A percentile compares a stretch with the other conserved stretches of the same genome.
Evolutionary conservation across 1,284 basidiomycete genomes (phyloP).

Genomic region (Cystobasidiaceae sp.): DNA sequence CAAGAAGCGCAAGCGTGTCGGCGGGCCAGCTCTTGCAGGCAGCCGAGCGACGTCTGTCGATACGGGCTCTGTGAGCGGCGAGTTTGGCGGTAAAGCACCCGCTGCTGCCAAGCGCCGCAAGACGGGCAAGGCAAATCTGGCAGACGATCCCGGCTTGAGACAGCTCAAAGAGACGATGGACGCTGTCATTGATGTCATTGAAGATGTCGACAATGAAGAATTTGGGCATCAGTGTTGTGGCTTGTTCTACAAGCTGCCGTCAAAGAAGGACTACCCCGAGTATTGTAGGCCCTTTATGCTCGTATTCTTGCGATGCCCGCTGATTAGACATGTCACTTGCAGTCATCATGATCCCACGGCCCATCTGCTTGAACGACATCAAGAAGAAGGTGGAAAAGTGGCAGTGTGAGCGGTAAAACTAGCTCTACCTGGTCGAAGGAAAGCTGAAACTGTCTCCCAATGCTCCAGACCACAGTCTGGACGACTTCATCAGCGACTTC

Average conservation of each 20-base stretch:
- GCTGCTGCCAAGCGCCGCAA: slow-evolving; percentile 48
- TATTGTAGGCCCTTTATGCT: slow-evolving; percentile 52
- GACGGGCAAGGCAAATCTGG: slow-evolving; percentile 54
- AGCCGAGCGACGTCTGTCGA: slow-evolving; percentile 21
- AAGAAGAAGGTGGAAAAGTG: slow-evolving; percentile 71
- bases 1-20: slow-evolving; percentile 29
- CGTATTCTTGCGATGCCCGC: background rate
- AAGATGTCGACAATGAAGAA: slow-evolving; percentile 56
- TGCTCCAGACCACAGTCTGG: slow-evolving; percentile 68
- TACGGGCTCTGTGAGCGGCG: slow-evolving; percentile 20
- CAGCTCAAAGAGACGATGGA: slow-evolving; percentile 80
- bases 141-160: slow-evolving; percentile 55
- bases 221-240: slow-evolving; percentile 36
- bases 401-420: slow-evolving; percentile 40
- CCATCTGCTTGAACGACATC: slow-evolving; percentile 82
- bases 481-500: slow-evolving; percentile 73
- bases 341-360: slow-evolving; percentile 63
- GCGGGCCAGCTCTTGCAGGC: slow-evolving; percentile 10
- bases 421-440: background rate
- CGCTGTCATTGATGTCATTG: slow-evolving; percentile 72
- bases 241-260: slow-evolving; percentile 47
- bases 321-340: background rate
- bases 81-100: slow-evolving; percentile 64
- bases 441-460: background rate
- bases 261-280: slow-evolving; percentile 73